Evolutionary conservation across 331 rosid species (phyloP), one percentile per base, ranked within the genome.

Genomic region (Acacia pycnantha): DNA sequence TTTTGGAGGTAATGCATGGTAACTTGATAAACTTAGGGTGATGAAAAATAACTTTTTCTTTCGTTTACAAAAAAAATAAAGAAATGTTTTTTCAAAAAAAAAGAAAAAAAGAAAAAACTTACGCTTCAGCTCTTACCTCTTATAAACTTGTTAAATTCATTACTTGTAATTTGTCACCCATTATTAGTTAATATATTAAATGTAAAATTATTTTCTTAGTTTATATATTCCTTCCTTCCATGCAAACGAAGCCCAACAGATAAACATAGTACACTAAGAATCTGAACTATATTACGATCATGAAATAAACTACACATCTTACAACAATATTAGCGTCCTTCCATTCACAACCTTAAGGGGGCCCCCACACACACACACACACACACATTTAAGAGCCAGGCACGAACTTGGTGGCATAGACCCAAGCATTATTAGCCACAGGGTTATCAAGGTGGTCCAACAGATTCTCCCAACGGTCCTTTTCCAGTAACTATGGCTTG

Each of bases 401-500:
- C 44, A 84, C 89, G 70, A 92, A 92, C 86, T 90, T 92, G 73
- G 97, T 92, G 80, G 97, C 94, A 80, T 90, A 92, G 82, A 90
- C 91, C 97, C 97, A 92, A 26, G 93, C 91, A 79, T 92, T 92
- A 79, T 90, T 92, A 53, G 97, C 91, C 59, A 92, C 97, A 16
- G 94, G 97, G 85, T 90, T 85, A 46, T 92, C 97, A 64, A 92
- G 87, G 84, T 92, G 94, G 77, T 90, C 97, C 80, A 92, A 77
- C 22, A 92, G 90, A 78, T 90, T 92, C 90, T 92, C 94, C n/a
- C 33, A 92, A 80, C 0, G 92, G 97, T 11, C 94, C 97, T 61
- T 92, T 90, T 11, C 94, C 97, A 0, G 97, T 92, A 73, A 92
- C 91, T 79, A 92, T 92, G 85, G 97, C 97, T 82, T 92, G 97